Evolutionary conservation across 1,139 yeast genomes (phyloP).

Genomic region (Entelexis sorbosivorans): DNA sequence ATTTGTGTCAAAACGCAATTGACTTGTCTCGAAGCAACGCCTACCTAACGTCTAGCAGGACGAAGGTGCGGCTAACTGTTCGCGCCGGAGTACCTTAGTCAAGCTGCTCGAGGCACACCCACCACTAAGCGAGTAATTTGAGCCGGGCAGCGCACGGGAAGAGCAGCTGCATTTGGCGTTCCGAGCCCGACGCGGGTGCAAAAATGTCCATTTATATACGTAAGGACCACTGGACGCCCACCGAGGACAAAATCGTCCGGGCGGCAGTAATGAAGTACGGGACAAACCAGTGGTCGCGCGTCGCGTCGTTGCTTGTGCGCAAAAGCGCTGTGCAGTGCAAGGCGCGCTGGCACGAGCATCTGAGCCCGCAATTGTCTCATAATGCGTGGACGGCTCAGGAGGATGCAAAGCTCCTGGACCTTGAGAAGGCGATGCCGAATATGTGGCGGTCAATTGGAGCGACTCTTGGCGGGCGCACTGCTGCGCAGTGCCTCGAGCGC

Average conservation of each 20-base stretch:
- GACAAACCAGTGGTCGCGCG: constrained; percentile 86
- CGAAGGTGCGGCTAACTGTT: no score
- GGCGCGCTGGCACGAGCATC: constrained; percentile 85
- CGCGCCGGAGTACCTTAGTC: no score
- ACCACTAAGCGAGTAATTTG: no score
- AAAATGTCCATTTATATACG: neutral
- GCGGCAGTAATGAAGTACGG: constrained; percentile 94
- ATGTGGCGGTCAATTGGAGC: constrained; percentile 85
- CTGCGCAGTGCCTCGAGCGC: constrained; percentile 79
- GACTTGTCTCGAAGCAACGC: no score
- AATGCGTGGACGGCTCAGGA: constrained; percentile 64
- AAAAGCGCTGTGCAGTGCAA: constrained; percentile 89
- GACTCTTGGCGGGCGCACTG: constrained; percentile 69
- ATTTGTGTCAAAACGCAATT: neutral
- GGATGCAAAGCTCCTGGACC: constrained; percentile 56
- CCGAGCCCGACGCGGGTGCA: neutral
- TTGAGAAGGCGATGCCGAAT: constrained; percentile 69
- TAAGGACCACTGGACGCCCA: constrained; percentile 60
- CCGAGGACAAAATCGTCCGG: constrained; percentile 78
- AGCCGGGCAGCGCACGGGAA: neutral
- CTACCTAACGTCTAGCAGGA: no score
- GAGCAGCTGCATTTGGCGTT: neutral
- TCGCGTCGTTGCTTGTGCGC: constrained; percentile 71
- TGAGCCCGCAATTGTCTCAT: constrained; percentile 61
- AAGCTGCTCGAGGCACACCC: no score